Conservation (phyloP, 192 early-diverging fungal genomes). For the Linderina pennispora region DNA sequence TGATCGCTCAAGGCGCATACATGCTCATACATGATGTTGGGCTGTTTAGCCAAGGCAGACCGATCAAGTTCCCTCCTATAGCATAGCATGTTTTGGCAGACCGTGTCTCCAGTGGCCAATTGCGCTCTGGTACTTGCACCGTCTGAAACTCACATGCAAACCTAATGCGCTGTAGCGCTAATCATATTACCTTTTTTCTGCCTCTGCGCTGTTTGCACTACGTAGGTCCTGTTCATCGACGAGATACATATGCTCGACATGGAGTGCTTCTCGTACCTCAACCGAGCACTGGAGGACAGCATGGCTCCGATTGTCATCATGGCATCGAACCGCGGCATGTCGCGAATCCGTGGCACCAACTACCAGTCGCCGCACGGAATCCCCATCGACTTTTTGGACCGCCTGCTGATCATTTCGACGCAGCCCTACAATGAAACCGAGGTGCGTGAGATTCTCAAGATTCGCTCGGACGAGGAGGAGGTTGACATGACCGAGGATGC, state of each 20-base stretch:
- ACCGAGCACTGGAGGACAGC: constrained; percentile 92
- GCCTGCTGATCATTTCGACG: constrained; percentile 93
- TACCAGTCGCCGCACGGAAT: constrained; percentile 96
- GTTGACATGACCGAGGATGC: constrained; percentile 89
- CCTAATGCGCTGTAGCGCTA: too few relatives aligned
- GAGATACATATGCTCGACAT: constrained; percentile 99
- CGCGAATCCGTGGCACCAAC: constrained; percentile 92
- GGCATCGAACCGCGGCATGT: constrained; percentile 97
- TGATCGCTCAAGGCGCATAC: too few relatives aligned
- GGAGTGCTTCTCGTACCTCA: constrained; percentile 98
- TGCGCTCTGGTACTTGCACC: too few relatives aligned
- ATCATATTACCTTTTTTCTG: constrained; percentile 4
- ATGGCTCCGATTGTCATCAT: constrained; percentile 98
- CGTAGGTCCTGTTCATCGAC: constrained; percentile 85
- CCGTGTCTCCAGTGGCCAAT: too few relatives aligned
- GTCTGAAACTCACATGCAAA: too few relatives aligned
- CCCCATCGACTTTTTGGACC: constrained; percentile 92
- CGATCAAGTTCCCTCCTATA: too few relatives aligned
- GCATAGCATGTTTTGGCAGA: too few relatives aligned
- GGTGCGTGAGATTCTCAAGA: constrained; percentile 81
- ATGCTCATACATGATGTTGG: too few relatives aligned
- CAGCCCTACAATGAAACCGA: constrained; percentile 79
- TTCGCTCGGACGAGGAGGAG: constrained; percentile 90
- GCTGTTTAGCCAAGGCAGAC: too few relatives aligned
- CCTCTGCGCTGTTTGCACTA: constrained; percentile 19